Evolutionary conservation across 208 protist genomes (phyloP).

Genomic region (Wallacemonas sp.): DNA sequence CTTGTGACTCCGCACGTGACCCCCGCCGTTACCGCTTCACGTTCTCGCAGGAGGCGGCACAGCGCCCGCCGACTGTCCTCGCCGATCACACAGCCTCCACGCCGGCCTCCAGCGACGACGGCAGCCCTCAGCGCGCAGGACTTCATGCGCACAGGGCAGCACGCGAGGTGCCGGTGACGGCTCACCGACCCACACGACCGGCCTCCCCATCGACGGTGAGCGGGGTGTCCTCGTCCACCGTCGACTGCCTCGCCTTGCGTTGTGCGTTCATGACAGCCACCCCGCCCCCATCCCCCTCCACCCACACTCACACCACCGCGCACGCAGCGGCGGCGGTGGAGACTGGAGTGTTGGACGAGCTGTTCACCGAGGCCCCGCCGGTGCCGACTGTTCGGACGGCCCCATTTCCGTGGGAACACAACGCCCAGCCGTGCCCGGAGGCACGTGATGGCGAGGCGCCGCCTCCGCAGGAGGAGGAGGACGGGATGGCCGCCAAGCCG

Average conservation of each 20-base stretch:
- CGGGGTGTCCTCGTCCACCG: not conserved
- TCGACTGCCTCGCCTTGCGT: slow-evolving; percentile 3
- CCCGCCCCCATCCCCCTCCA: not conserved
- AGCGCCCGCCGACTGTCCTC: not conserved
- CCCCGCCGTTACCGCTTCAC: not conserved
- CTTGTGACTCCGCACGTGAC: not conserved
- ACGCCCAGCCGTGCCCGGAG: too few relatives aligned
- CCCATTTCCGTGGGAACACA: slow-evolving; percentile 8
- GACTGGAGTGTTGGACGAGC: too few relatives aligned
- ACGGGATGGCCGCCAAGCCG: too few relatives aligned
- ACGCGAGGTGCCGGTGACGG: not conserved
- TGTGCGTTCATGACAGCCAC: not conserved
- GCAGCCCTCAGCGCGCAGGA: too few relatives aligned
- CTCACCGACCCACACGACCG: not conserved
- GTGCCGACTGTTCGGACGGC: not conserved
- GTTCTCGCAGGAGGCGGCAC: not conserved
- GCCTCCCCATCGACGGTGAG: slow-evolving; percentile 2
- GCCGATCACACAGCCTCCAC: not conserved
- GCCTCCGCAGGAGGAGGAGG: too few relatives aligned
- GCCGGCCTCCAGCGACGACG: too few relatives aligned
- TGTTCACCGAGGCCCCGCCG: slow-evolving; percentile 1
- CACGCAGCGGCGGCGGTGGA: too few relatives aligned
- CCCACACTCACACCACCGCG: not conserved
- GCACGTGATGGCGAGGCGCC: too few relatives aligned
- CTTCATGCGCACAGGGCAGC: too few relatives aligned